Base-by-base conservation (phyloP, 169 alveolate genomes). In the Plasmodium relictum region DNA sequence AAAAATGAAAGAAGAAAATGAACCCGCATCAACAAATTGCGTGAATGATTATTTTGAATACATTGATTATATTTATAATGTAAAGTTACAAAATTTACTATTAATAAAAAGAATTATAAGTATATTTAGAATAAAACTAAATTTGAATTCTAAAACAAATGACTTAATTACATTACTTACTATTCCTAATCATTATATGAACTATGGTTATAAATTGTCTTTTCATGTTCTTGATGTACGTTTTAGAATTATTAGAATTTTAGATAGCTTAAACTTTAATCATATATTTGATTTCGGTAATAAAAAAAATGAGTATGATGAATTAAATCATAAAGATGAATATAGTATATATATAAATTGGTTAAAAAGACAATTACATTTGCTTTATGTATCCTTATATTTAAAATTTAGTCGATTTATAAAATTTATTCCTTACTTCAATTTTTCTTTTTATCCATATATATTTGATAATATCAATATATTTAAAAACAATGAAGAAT, bases 161-260 rank as follows among this genome's bases (percentile, higher is more conserved):
- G 87, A 86, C 59, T 8, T 86, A 26, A 71, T 86, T 39, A 70
- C 92, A 3, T 26, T 86, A 48, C 59, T 86, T 20, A 86, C 92
- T 14, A 61, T 86, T 22, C 92, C 92, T 9, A 58, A 48, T 58
- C 74, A 86, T 59, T 41, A 86, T 56, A n/a, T 73, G 45, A 86
- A 86, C 58, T 70, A 63, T 61, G 92, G 92, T 6, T 8, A 86
- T 71, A 70, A 72, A 1, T 86, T 56, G 24, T 59, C 92, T 52
- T 86, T 86, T 42, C 92, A 86, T 20, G 74, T 86, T 20, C 69
- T 86, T 18, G 92, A 86, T 71, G 58, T 86, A 0, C 73, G 92
- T 9, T 69, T 86, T 52, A 48, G 92, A 72, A 58, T 86, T 8
- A 26, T 86, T 41, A 65, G 92, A 5, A 39, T 86, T 14, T 20